Evolutionary conservation across 257 asterid genomes (phyloP), one percentile per base, ranked within the genome.

Genomic region (Handroanthus guayacan): DNA sequence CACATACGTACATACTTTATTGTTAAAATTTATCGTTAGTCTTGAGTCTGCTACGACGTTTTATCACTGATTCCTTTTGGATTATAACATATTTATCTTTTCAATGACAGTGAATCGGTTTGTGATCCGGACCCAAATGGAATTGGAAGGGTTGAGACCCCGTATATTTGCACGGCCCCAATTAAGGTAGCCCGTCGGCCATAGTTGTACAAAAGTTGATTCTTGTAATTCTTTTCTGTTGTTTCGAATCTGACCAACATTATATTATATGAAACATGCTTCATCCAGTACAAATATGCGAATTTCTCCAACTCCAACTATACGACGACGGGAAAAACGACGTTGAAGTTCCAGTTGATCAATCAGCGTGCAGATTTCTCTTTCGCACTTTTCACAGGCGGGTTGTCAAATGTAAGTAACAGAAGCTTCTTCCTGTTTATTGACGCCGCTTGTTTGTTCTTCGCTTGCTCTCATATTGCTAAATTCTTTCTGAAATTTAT

Each of bases 301-400:
- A 88, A 83, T 83, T 77, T 45, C 83, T 78, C 86, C 25, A 86
- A 82, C 50, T 36, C 69, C 36, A 6, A 72, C 31, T 88, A 86
- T 57, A 37, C 69, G 5, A 17, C 6, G 55, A 80, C 67, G 1
- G 94, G 94, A 3, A 77, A 63, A 54, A 70, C 90, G 5, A 61
- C 75, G 3, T 14, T 87, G 58, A 85, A 76, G 82, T 89, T 89
- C 72, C 84, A 70, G 63, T 11, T 88, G 79, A 88, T 88, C 75
- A 88, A 94, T 77, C 98, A 94, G 86, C 83, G 97, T 3, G 83
- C 88, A 11, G 96, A 90, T 81, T 90, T 90, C 61, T 82, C 96
- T 0, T 88, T 90, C 36, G 92, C 85, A 20, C 77, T 88, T 45
- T 88, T 90, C 57, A 44, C 89, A 3, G 92, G 94, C 25, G 93